A percentile compares a stretch with the other conserved stretches of the same genome.
These are phyloP conservation scores for Saccharomycopsis phalli DNA, from an alignment of 1,139 yeast genomes.

Conservation along the genomic window DNA sequence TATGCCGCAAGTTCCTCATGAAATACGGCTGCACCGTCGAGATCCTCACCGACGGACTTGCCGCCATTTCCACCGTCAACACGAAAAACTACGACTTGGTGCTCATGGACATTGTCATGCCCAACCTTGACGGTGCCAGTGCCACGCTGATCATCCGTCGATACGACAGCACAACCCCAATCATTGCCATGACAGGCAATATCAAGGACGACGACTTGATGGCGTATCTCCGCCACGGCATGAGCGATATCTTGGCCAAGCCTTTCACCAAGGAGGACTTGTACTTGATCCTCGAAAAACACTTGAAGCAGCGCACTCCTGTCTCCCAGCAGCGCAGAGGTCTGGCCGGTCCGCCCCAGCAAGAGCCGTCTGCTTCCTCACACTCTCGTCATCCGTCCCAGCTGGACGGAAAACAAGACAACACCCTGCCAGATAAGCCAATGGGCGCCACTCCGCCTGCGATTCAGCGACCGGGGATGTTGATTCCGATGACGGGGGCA, in stretches of 20 bases:
- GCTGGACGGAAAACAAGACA: not conserved
- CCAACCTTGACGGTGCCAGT: conserved; percentile 88
- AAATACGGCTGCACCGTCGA: conserved; percentile 91
- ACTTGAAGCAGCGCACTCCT: conserved; percentile 30
- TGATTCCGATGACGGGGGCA: not conserved
- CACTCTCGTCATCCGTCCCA: not conserved
- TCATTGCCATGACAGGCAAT: conserved; percentile 91
- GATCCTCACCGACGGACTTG: conserved; percentile 84
- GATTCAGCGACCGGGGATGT: not conserved
- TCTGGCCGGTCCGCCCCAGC: not conserved
- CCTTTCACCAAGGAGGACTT: conserved; percentile 86
- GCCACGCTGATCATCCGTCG: conserved; percentile 82
- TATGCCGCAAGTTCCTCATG: conserved; percentile 68
- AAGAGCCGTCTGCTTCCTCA: not conserved
- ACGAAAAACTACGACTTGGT: conserved; percentile 72
- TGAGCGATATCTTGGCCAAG: conserved; percentile 85
- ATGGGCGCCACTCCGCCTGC: not conserved
- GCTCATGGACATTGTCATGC: conserved; percentile 91
- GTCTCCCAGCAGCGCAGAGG: conserved; percentile 10
- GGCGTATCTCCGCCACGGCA: conserved; percentile 77
- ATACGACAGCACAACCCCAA: conserved; percentile 77
- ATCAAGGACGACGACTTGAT: conserved; percentile 74
- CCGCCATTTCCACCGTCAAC: conserved; percentile 77
- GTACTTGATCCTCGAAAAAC: conserved; percentile 65
- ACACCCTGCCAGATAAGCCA: not conserved